phyloP scores from a whole-genome alignment of 2,329 filamentous ascomycete species.

The Setomelanomma holmii region DNA sequence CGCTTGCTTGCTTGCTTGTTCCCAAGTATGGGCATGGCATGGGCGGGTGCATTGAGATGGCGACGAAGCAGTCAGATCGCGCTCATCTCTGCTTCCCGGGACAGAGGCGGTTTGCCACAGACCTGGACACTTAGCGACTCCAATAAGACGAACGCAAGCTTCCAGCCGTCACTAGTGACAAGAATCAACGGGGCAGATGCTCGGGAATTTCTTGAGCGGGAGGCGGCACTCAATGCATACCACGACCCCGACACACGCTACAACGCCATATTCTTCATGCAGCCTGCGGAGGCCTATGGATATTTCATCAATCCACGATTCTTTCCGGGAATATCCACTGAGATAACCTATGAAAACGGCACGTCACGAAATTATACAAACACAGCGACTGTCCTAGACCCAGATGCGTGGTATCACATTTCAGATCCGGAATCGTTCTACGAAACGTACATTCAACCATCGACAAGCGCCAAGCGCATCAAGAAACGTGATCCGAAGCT shows the following conservation, averaged over 20 bases:
- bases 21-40: constrained; percentile 25
- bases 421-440: constrained; percentile 50
- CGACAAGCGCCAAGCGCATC: constrained; percentile 17
- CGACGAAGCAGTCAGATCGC: constrained; percentile 37
- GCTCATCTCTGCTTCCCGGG: constrained; percentile 40
- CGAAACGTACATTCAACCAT: constrained; percentile 38
- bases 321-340: constrained; percentile 39
- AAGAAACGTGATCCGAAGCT: constrained; percentile 34
- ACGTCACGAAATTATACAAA: constrained; percentile 40
- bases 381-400: constrained; percentile 34
- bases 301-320: constrained; percentile 42
- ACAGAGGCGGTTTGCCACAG: constrained; percentile 38
- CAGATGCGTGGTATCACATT: constrained; percentile 38
- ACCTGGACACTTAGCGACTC: constrained; percentile 43
- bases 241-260: constrained; percentile 53
- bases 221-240: constrained; percentile 36
- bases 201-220: constrained; percentile 42
- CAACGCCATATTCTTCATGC: constrained; percentile 49
- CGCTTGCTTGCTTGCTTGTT: constrained; percentile 3
- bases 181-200: constrained; percentile 49
- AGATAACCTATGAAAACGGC: constrained; percentile 46
- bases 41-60: constrained; percentile 46
- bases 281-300: constrained; percentile 38
- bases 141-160: constrained; percentile 30
- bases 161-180: constrained; percentile 44